Conservation (phyloP, 495 filamentous ascomycete species). For the Talaromyces borbonicus region DNA sequence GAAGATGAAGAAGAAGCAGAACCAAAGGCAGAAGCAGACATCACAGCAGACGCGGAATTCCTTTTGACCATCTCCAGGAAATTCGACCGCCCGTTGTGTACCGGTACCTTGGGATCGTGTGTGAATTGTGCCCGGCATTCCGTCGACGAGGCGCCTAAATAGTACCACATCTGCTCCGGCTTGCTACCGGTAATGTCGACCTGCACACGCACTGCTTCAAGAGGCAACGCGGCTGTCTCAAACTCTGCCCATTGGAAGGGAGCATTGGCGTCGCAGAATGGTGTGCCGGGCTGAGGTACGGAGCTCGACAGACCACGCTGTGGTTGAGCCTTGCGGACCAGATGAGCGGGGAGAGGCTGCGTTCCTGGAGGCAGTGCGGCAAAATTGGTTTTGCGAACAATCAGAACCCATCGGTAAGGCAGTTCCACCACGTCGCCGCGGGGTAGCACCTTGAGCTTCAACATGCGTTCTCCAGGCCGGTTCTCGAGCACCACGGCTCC, state of each 20-base stretch:
- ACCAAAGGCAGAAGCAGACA: too few species aligned
- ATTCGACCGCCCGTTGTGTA: slow-evolving; percentile 49
- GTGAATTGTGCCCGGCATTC: slow-evolving; percentile 91
- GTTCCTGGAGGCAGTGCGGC: slow-evolving; percentile 42
- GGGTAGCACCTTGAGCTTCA: slow-evolving; percentile 78
- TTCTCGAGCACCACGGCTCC: slow-evolving; percentile 87
- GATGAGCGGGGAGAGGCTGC: slow-evolving; percentile 49
- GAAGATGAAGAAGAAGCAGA: too few species aligned
- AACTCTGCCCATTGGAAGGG: slow-evolving; percentile 77
- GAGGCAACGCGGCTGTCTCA: slow-evolving; percentile 41
- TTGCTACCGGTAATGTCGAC: slow-evolving; percentile 49
- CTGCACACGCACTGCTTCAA: slow-evolving; percentile 43
- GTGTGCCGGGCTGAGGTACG: slow-evolving; percentile 45
- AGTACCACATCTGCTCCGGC: slow-evolving; percentile 76
- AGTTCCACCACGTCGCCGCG: slow-evolving; percentile 49
- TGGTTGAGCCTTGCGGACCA: slow-evolving; percentile 38
- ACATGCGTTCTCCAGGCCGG: slow-evolving; percentile 46
- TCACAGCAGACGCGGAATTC: too few species aligned
- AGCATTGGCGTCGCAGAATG: slow-evolving; percentile 47
- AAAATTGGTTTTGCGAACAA: slow-evolving; percentile 43
- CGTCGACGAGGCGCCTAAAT: slow-evolving; percentile 77
- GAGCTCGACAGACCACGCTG: slow-evolving; percentile 39
- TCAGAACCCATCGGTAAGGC: slow-evolving; percentile 45
- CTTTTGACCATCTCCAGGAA: slow-evolving; percentile 47
- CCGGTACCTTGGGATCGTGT: slow-evolving; percentile 54